Percentiles rank a stretch among this genome's conserved stretches.
phyloP scores from a whole-genome alignment of 2,329 filamentous ascomycete genomes.

The Hymenoscyphus linearis region DNA sequence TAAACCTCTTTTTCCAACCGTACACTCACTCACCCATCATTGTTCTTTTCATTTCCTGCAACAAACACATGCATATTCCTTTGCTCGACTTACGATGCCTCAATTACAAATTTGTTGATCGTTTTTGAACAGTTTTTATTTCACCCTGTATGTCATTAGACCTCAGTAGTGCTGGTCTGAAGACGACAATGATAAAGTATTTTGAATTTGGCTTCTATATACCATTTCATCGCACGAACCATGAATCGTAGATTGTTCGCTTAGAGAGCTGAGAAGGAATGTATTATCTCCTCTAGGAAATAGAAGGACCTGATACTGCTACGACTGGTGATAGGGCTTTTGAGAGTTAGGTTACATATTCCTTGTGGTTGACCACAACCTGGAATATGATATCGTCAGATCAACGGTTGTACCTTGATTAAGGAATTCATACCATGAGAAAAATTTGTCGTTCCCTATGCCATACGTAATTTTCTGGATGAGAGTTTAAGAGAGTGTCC shows the following conservation, averaged over 20 bases:
- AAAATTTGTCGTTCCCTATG: slow-evolving; percentile 15
- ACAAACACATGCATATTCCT: not conserved
- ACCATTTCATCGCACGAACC: slow-evolving; percentile 26
- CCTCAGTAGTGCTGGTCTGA: slow-evolving; percentile 18
- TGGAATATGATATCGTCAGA: not conserved
- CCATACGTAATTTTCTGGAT: slow-evolving; percentile 14
- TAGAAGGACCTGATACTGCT: slow-evolving; percentile 8
- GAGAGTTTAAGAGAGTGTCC: slow-evolving; percentile 8
- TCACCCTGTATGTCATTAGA: slow-evolving; percentile 19
- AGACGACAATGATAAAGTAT: slow-evolving; percentile 21
- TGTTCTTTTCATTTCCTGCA: not conserved
- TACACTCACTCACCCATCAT: not conserved
- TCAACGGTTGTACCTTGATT: not conserved
- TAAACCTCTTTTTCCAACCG: no score
- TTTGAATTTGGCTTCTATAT: slow-evolving; percentile 21
- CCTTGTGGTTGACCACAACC: slow-evolving; percentile 13
- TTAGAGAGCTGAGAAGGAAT: slow-evolving; percentile 25
- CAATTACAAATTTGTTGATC: not conserved
- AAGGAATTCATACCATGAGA: slow-evolving; percentile 4
- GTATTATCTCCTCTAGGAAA: slow-evolving; percentile 25
- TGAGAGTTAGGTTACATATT: slow-evolving; percentile 4
- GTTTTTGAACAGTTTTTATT: not conserved
- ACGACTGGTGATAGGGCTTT: slow-evolving; percentile 9
- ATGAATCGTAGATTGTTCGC: slow-evolving; percentile 28
- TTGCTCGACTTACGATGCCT: not conserved